phyloP scores from a whole-genome alignment of 169 alveolate species.

The Theileria parva region DNA sequence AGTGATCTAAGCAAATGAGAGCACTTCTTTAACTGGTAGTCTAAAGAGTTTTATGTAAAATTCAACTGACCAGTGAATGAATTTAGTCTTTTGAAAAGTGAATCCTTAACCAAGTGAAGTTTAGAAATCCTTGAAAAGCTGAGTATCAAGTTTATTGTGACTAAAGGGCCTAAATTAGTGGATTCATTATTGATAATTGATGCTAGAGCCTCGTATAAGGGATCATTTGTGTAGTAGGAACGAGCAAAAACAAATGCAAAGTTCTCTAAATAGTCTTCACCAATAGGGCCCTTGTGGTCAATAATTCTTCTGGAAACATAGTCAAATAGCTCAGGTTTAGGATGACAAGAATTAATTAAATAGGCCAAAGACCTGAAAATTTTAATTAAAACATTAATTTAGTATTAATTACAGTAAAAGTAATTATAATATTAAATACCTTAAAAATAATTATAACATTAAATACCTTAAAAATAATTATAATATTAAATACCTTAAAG shows the following conservation, averaged over 20 bases:
- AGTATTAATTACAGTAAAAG: too few relatives aligned
- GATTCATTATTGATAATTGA: constrained; percentile 3
- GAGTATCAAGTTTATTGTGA: constrained; percentile 46
- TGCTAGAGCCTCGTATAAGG: constrained; percentile 27
- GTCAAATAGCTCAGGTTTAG: constrained; percentile 16
- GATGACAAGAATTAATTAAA: constrained; percentile 2
- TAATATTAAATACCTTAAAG: constrained; percentile 41
- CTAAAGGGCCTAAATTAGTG: constrained; percentile 21
- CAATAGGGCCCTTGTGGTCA: constrained; percentile 18
- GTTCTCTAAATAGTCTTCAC: constrained; percentile 59
- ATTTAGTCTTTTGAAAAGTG: constrained; percentile 9
- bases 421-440: too few relatives aligned
- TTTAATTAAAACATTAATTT: too few relatives aligned
- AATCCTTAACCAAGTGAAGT: constrained; percentile 21
- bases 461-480: constrained; percentile 37
- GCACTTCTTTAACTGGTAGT: not conserved
- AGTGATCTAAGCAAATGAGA: not conserved
- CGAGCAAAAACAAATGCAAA: constrained; percentile 40
- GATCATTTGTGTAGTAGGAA: constrained; percentile 17
- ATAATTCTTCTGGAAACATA: constrained; percentile 22
- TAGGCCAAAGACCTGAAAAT: constrained; percentile 17
- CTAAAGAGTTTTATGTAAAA: not conserved
- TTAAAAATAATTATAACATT: too few relatives aligned
- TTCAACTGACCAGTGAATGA: constrained; percentile 17
- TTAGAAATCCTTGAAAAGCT: constrained; percentile 45